Conservation (phyloP, 2,329 filamentous ascomycete species). For the Aspergillus sp. region DNA sequence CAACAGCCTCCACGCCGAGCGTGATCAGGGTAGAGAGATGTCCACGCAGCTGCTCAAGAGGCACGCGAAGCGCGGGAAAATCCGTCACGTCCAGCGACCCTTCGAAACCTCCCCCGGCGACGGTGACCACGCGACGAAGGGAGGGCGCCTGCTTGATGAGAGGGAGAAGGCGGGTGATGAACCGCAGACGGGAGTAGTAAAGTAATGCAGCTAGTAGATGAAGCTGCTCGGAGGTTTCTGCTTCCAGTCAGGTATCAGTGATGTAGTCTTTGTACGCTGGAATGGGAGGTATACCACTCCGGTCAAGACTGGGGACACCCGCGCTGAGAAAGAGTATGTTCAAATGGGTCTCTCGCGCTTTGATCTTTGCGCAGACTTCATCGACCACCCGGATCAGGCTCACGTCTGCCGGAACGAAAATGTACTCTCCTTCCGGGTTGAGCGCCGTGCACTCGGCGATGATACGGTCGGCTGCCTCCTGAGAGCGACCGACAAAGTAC, state of each 20-base stretch:
- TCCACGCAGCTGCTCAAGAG: not conserved
- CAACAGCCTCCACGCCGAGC: not conserved
- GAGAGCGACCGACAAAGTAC: constrained; percentile 49
- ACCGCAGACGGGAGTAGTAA: constrained; percentile 58
- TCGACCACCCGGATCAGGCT: constrained; percentile 53
- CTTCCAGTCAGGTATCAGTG: not conserved
- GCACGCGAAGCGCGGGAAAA: not conserved
- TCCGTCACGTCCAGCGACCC: not conserved
- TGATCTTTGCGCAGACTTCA: constrained; percentile 47
- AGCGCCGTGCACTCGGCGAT: constrained; percentile 40
- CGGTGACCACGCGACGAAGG: not conserved
- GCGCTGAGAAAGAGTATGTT: constrained; percentile 25
- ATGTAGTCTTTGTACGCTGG: too few relatives aligned
- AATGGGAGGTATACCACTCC: too few relatives aligned
- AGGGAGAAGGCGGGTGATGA: constrained; percentile 57
- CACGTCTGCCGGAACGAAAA: constrained; percentile 40
- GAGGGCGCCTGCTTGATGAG: constrained; percentile 38
- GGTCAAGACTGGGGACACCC: too few relatives aligned
- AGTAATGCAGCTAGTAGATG: constrained; percentile 51
- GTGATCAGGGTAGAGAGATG: not conserved
- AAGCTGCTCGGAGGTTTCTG: constrained; percentile 54
- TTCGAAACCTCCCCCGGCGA: not conserved
- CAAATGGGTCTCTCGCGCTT: constrained; percentile 23
- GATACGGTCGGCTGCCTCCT: constrained; percentile 42
- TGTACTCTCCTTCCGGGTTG: constrained; percentile 32